Evolutionary conservation across 75 land plant genomes (phyloP).

Genomic region (Pinus taeda): DNA sequence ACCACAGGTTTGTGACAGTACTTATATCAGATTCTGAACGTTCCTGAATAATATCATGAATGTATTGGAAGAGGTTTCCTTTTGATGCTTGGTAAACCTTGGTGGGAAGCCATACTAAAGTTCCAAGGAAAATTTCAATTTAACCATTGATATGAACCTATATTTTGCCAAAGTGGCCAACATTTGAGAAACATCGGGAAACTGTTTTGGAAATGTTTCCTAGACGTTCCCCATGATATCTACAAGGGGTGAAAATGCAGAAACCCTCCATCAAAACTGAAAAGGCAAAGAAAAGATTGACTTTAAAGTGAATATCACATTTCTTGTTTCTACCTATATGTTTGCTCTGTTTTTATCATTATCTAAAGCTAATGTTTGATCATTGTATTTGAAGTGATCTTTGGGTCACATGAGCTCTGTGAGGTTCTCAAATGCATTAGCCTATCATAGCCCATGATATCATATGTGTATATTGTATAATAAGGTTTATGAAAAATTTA

Average conservation of each 20-base stretch:
- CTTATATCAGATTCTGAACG: not conserved
- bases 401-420: not conserved
- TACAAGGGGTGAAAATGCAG: not conserved
- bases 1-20: slow-evolving; percentile 5
- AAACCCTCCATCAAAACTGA: not conserved
- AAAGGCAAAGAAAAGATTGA: not conserved
- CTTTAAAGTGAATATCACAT: not conserved
- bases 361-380: not conserved
- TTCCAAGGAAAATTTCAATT: not conserved
- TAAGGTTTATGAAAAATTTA: not conserved
- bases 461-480: not conserved
- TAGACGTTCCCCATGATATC: not conserved
- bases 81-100: not conserved
- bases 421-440: not conserved
- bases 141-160: no score
- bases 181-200: not conserved
- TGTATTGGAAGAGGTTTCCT: not conserved
- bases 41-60: not conserved
- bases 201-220: not conserved
- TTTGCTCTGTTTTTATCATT: not conserved
- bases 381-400: not conserved
- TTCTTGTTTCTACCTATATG: not conserved
- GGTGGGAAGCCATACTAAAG: not conserved
- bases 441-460: not conserved
- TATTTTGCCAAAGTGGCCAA: not conserved